Conservation (phyloP, 257 asterid species). For the Mitragyna speciosa region DNA sequence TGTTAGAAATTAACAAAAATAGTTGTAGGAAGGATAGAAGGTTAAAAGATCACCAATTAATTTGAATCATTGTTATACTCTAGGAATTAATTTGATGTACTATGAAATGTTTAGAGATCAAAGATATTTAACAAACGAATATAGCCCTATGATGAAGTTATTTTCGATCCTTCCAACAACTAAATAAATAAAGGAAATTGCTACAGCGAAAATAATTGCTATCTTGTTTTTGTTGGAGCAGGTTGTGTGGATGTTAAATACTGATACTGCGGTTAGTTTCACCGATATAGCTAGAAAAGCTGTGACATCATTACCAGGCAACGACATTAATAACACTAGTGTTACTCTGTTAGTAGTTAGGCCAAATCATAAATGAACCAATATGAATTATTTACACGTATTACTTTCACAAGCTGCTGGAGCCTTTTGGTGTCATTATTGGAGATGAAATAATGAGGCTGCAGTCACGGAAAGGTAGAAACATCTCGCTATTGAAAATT, state of each 20-base stretch:
- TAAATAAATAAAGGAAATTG: too few relatives aligned
- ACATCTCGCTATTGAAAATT: neutral
- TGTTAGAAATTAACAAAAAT: neutral
- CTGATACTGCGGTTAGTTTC: too few relatives aligned
- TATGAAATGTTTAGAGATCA: neutral
- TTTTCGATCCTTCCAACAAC: too few relatives aligned
- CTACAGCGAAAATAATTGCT: too few relatives aligned
- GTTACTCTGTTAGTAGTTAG: slow-evolving; percentile 4
- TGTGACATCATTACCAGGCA: neutral
- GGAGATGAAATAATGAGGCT: neutral
- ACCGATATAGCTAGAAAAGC: too few relatives aligned
- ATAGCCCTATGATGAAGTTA: too few relatives aligned
- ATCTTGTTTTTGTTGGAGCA: too few relatives aligned
- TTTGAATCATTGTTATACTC: neutral
- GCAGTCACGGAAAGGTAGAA: too few relatives aligned
- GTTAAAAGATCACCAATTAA: neutral
- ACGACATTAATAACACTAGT: neutral
- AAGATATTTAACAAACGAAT: too few relatives aligned
- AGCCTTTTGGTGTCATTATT: neutral
- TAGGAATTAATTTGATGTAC: neutral
- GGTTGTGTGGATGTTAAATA: too few relatives aligned
- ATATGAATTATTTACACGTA: neutral
- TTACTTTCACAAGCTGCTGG: neutral
- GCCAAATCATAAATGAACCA: slow-evolving; percentile 13
- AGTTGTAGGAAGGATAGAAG: neutral